Conservation (phyloP, 768 basidiomycete genomes). For the Rhizopogon roseolus region DNA sequence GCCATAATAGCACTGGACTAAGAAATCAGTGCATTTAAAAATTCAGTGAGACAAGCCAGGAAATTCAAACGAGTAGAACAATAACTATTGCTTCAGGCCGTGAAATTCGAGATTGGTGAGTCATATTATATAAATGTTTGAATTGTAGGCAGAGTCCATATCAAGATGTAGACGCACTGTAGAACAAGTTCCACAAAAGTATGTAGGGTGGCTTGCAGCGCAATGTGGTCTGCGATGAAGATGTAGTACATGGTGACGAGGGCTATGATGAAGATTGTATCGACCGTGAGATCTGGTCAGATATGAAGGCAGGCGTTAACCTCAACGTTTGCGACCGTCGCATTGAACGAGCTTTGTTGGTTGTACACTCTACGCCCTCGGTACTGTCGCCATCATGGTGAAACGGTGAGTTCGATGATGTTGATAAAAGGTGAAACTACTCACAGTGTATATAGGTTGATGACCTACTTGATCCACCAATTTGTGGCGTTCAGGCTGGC, state of each 20-base stretch:
- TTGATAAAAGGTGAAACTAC: neutral
- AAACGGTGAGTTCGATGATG: neutral
- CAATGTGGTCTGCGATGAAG: neutral
- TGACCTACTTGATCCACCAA: neutral
- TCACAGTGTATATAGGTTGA: neutral
- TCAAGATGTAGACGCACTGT: too few relatives aligned
- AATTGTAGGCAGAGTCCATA: too few relatives aligned
- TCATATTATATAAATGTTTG: too few relatives aligned
- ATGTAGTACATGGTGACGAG: neutral
- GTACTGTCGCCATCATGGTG: neutral
- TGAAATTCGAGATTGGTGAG: too few relatives aligned
- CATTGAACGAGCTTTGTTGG: slow-evolving; percentile 1
- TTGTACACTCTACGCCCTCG: neutral
- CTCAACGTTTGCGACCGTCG: slow-evolving; percentile 3
- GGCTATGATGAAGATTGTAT: neutral
- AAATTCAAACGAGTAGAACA: too few relatives aligned
- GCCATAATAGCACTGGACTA: too few relatives aligned
- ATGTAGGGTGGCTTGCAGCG: neutral
- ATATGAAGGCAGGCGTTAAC: neutral
- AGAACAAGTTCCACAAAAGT: neutral
- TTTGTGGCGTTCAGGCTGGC: too few relatives aligned
- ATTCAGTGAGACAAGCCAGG: too few relatives aligned
- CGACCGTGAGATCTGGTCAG: neutral
- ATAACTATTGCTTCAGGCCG: too few relatives aligned
- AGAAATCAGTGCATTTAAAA: too few relatives aligned